These are phyloP conservation scores for Saprolegnia parasitica DNA, from an alignment of 352 stramenopile species.

Conservation along the genomic window DNA sequence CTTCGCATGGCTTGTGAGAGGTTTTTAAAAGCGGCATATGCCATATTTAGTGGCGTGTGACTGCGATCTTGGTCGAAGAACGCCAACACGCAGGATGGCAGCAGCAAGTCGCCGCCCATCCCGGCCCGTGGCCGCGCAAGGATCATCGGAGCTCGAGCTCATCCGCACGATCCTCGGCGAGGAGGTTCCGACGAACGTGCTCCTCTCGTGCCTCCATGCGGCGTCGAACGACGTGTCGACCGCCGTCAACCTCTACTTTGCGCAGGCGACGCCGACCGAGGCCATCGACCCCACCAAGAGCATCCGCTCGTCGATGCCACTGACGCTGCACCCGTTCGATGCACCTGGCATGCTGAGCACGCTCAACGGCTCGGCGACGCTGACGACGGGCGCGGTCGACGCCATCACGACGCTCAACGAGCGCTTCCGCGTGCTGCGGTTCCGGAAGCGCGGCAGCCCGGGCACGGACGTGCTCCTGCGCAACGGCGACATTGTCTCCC, in stretches of 20 bases:
- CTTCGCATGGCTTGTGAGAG: too few relatives aligned
- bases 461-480: slow-evolving; percentile 61
- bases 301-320: slow-evolving; percentile 36
- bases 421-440: slow-evolving; percentile 71
- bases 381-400: slow-evolving; percentile 67
- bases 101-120: neutral
- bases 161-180: slow-evolving; percentile 86
- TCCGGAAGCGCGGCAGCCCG: slow-evolving; percentile 71
- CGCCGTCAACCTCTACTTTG: slow-evolving; percentile 86
- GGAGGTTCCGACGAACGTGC: slow-evolving; percentile 78
- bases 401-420: slow-evolving; percentile 80
- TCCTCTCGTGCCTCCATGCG: slow-evolving; percentile 77
- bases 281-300: slow-evolving; percentile 9
- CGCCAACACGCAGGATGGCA: too few relatives aligned
- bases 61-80: too few relatives aligned
- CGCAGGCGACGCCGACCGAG: slow-evolving; percentile 32
- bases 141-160: slow-evolving; percentile 57
- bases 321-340: slow-evolving; percentile 69
- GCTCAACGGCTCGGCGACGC: slow-evolving; percentile 76
- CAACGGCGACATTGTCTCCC: slow-evolving; percentile 81
- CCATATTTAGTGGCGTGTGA: too few relatives aligned
- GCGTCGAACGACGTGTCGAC: slow-evolving; percentile 80
- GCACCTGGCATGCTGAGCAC: slow-evolving; percentile 78
- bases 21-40: too few relatives aligned
- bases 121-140: neutral